Evolutionary conservation across 306 rosid genomes (phyloP).

Genomic region (Rubus parviflorus): DNA sequence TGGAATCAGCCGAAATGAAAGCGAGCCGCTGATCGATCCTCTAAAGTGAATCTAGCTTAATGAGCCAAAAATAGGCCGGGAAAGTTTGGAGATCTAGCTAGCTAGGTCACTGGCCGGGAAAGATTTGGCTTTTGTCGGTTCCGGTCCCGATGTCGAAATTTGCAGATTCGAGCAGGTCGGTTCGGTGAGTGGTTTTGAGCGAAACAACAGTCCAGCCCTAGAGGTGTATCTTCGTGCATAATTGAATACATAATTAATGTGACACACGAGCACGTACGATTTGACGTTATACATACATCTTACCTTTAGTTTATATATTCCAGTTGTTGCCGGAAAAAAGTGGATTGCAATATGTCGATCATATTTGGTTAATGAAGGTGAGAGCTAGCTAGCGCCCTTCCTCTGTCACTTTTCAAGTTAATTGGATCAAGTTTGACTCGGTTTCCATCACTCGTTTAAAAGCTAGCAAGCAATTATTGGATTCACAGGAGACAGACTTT

Average conservation of each 20-base stretch:
- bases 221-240: neutral
- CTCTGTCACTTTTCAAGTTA: neutral
- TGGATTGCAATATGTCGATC: neutral
- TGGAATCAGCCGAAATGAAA: neutral
- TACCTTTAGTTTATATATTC: neutral
- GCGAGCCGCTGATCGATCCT: neutral
- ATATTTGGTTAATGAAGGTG: neutral
- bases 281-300: neutral
- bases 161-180: neutral
- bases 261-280: neutral
- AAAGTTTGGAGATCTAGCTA: neutral
- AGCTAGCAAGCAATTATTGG: neutral
- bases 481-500: neutral
- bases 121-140: neutral
- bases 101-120: neutral
- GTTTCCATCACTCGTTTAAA: neutral
- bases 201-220: neutral
- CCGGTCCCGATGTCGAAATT: neutral
- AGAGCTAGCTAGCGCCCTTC: constrained; percentile 1
- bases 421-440: neutral
- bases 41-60: neutral
- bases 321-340: neutral
- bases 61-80: neutral
- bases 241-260: neutral
- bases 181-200: neutral